Base-by-base conservation (phyloP, 108 stramenopile genomes). In the Cyclostephanos invisitatus region DNA sequence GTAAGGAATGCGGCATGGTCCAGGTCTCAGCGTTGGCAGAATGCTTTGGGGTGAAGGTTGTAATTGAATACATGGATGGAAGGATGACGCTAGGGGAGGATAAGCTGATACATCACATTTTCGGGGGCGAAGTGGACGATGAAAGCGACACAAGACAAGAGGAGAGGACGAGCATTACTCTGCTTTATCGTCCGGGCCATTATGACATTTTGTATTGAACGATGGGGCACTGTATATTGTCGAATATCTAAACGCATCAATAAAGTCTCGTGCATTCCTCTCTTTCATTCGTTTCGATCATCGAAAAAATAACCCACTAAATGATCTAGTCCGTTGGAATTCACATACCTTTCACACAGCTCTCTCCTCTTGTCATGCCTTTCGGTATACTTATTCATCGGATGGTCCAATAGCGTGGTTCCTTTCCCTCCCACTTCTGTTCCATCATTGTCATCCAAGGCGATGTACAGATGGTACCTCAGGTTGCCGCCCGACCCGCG, bases 121-220 rank as follows among this genome's bases (percentile, higher is more conserved):
- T 92, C 71, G 87, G 88, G 36, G 70, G 80, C 12, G 82, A 65
- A 10, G 50, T 58, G 10, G 35, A 72, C 7, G 68, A 29, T 55
- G 55, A 51, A 17, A 63, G 38, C 17, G 27, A 5, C 27, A 27
- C 6, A 10, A 44, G 44, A 37, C 22, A 62, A 7, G 40, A 15
- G 2, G 66, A 72, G 20, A 69, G 47, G 67, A 68, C 63, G 42
- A 63, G 37, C 46, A 56, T 91, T n/a, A 68, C 86, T 10, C 68
- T 94, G 48, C 64, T 91, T 35, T 94, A 94, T 73, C 86, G 93
- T 51, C 93, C 93, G 2, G 93, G 93, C 3, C 93, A 94, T 65
- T 94, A 90, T 83, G 93, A 94, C 72, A 90, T 94, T 35, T 77
- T 94, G 53, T 94, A 94, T 64, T 65, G 64, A 75, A 48, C 42